A percentile compares a stretch with the other conserved stretches of the same genome.
Conservation (phyloP, 192 early-diverging fungal genomes). For the Helicostylum pulchrum region DNA sequence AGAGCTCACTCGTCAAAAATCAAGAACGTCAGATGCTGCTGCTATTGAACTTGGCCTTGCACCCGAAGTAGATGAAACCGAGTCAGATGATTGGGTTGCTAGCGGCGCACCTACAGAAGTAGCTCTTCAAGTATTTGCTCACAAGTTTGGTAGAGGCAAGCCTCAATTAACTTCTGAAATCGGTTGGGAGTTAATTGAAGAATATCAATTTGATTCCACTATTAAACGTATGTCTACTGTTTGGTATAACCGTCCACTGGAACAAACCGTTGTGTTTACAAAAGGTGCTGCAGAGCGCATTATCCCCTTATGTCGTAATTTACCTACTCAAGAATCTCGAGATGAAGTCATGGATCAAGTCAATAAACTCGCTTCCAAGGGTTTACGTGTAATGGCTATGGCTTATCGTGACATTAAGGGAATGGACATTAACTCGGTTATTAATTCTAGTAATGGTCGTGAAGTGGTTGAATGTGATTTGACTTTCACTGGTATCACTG, state of each 20-base stretch:
- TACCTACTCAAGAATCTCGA: slow-evolving; percentile 34
- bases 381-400: slow-evolving; percentile 84
- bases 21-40: background rate
- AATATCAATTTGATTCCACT: slow-evolving; percentile 69
- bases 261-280: slow-evolving; percentile 53
- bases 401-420: slow-evolving; percentile 53
- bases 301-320: slow-evolving; percentile 59
- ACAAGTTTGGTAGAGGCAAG: slow-evolving; percentile 74
- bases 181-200: slow-evolving; percentile 50
- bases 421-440: background rate
- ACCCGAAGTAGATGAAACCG: background rate
- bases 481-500: slow-evolving; percentile 81
- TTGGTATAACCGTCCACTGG: slow-evolving; percentile 32
- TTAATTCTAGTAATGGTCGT: slow-evolving; percentile 14
- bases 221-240: slow-evolving; percentile 91
- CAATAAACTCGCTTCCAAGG: slow-evolving; percentile 65
- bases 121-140: slow-evolving; percentile 82
- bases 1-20: no score
- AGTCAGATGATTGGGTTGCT: slow-evolving; percentile 61
- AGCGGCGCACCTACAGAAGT: slow-evolving; percentile 95
- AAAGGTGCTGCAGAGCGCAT: slow-evolving; percentile 94
- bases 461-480: slow-evolving; percentile 65
- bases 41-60: background rate
- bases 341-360: slow-evolving; percentile 53
- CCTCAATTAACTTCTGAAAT: slow-evolving; percentile 50